phyloP scores from a whole-genome alignment of 23 red algal genomes.

The Gracilariopsis chorda region DNA sequence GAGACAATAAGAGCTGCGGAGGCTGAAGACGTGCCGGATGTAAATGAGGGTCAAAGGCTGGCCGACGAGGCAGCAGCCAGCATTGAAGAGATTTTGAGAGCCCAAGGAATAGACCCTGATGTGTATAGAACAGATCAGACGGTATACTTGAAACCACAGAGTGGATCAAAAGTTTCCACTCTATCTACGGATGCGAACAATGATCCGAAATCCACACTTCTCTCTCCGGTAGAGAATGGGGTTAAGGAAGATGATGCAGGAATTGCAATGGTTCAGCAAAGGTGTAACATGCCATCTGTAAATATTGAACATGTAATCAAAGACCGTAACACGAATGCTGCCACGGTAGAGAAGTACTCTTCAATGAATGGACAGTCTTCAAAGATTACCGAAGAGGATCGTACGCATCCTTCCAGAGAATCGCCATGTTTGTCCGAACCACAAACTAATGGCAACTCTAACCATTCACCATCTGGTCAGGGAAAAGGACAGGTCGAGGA shows the following conservation, averaged over 20 bases:
- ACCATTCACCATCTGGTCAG: neutral
- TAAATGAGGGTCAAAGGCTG: constrained; percentile 4
- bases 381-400: too few species aligned
- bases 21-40: constrained; percentile 40
- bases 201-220: neutral
- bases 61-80: constrained; percentile 36
- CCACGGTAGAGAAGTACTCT: neutral
- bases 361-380: neutral
- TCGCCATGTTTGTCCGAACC: neutral
- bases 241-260: too few species aligned
- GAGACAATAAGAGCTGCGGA: constrained; percentile 54
- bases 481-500: neutral
- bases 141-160: neutral
- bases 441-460: neutral
- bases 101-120: constrained; percentile 69
- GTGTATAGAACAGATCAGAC: constrained; percentile 31
- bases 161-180: neutral
- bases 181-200: too few species aligned
- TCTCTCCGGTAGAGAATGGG: neutral
- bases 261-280: too few species aligned
- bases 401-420: too few species aligned
- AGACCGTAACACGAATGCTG: neutral
- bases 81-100: constrained; percentile 57
- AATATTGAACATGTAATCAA: neutral
- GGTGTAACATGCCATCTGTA: neutral